Evolutionary conservation across 2,329 filamentous ascomycete species (phyloP).

Genomic region (Epichloe scottii): DNA sequence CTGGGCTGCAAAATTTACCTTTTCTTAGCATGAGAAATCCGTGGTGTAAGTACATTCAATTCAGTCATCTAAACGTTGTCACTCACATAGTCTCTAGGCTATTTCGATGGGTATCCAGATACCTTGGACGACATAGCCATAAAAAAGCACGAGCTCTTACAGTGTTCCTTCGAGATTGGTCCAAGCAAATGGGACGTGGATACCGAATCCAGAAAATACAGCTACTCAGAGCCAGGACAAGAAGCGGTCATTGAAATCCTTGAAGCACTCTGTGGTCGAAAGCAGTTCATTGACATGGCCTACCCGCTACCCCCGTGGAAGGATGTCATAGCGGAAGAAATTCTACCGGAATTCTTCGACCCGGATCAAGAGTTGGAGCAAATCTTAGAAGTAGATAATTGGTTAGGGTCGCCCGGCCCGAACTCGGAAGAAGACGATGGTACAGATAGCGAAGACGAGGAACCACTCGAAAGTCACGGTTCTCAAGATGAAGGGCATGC

Average conservation of each 20-base stretch:
- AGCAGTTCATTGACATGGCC: background rate
- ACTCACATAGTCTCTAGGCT: background rate
- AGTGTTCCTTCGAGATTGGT: background rate
- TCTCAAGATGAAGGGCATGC: no score
- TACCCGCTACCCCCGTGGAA: background rate
- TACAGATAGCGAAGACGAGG: background rate
- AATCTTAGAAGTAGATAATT: background rate
- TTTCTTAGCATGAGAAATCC: no score
- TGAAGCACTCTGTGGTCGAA: background rate
- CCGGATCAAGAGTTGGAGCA: background rate
- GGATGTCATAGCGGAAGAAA: background rate
- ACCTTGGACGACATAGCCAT: background rate
- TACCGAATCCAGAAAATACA: background rate
- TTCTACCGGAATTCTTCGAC: background rate
- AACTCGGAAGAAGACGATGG: background rate
- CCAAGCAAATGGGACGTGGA: background rate
- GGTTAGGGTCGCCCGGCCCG: background rate
- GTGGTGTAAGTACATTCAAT: no score
- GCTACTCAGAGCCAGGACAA: background rate
- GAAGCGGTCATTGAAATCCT: background rate
- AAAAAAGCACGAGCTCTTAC: background rate
- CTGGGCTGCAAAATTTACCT: no score
- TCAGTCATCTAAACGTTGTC: no score
- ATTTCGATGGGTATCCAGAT: background rate
- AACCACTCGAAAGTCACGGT: no score